Evolutionary conservation across 768 basidiomycete species (phyloP), one percentile per base, ranked within the genome.

Genomic region (Neoboletus magnificus): DNA sequence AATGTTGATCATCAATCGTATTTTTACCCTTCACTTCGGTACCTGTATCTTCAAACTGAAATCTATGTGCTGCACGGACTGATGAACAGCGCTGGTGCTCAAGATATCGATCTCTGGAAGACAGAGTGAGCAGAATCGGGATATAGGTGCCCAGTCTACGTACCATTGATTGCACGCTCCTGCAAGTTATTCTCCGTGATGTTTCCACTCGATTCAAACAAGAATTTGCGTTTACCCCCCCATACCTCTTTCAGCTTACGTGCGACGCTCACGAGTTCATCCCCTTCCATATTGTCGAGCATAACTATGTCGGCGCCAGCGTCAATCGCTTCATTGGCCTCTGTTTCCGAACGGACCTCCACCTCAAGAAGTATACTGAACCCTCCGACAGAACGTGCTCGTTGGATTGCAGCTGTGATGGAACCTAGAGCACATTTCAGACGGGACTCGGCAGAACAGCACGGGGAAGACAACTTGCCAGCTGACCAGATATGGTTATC

Each of bases 401-500:
- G 82, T 57, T 85, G 71, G 60, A 99, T 86, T 6, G 96, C 96
- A 40, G 83, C 76, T 0, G 92, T 92, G 60, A 98, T 97, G 10
- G 94, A 97, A 29, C 95, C 94, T 87, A 57, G 20, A 49, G 27
- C 4, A 50, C 42, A 57, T 43, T 60, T 57, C 44, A 56, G 49
- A 42, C 46, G 23, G 10, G n/a, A 15, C n/a, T 35, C 32, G 39
- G 51, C 32, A 23, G 25, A 25, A 54, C 4, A 32, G 27, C 30
- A 41, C 22, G 7, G 12, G 20, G 5, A 45, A 35, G 25, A 39
- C 36, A 29, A 60, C 79, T 57, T 66, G 87, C 94, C 94, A 41
- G 87, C 90, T 4, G 94, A 96, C 95, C 94, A 98, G 67, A 98
- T 91, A 69, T 99, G 97, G 69, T 99, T 99, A 65, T 99, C 97